Evolutionary conservation across 2,329 filamentous ascomycete species (phyloP).

Genomic region (Xylaria sp.): DNA sequence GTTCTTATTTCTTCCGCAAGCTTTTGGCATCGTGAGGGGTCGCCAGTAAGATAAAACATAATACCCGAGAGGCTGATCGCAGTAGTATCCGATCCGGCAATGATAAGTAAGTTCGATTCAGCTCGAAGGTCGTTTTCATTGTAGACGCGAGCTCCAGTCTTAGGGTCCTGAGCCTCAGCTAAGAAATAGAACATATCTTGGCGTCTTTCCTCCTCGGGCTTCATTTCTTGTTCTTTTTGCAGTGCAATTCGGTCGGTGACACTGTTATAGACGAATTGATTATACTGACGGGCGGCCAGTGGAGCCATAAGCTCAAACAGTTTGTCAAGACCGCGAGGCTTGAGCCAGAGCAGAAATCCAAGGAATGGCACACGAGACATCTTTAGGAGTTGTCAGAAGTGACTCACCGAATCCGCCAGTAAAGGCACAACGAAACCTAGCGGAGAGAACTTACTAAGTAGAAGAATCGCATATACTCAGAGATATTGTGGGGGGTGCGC

Average conservation of each 20-base stretch:
- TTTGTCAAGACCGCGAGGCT: slow-evolving; percentile 39
- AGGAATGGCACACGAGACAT: slow-evolving; percentile 36
- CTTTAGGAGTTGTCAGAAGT: slow-evolving; percentile 12
- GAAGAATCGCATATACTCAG: not conserved
- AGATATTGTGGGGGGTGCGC: slow-evolving; percentile 14
- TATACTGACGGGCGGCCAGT: slow-evolving; percentile 27
- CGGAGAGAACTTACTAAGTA: not conserved
- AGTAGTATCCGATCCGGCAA: slow-evolving; percentile 5
- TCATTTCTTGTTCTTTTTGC: slow-evolving; percentile 32
- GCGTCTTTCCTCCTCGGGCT: slow-evolving; percentile 38
- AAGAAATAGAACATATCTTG: slow-evolving; percentile 45
- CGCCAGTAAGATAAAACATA: slow-evolving; percentile 7
- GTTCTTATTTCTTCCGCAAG: slow-evolving; percentile 8
- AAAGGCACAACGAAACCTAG: too few relatives aligned
- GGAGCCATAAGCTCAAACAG: slow-evolving; percentile 36
- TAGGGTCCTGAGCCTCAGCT: slow-evolving; percentile 37
- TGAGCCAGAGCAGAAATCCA: slow-evolving; percentile 34
- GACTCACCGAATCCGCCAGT: too few relatives aligned
- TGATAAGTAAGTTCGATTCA: slow-evolving; percentile 31
- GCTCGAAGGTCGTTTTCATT: slow-evolving; percentile 37
- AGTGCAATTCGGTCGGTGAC: slow-evolving; percentile 38
- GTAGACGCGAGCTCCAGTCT: slow-evolving; percentile 35
- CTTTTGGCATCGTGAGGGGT: not conserved
- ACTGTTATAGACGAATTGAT: slow-evolving; percentile 36
- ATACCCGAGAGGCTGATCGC: not conserved